Conservation (phyloP, 495 filamentous ascomycete genomes). For the Lophiotrema nucula region DNA sequence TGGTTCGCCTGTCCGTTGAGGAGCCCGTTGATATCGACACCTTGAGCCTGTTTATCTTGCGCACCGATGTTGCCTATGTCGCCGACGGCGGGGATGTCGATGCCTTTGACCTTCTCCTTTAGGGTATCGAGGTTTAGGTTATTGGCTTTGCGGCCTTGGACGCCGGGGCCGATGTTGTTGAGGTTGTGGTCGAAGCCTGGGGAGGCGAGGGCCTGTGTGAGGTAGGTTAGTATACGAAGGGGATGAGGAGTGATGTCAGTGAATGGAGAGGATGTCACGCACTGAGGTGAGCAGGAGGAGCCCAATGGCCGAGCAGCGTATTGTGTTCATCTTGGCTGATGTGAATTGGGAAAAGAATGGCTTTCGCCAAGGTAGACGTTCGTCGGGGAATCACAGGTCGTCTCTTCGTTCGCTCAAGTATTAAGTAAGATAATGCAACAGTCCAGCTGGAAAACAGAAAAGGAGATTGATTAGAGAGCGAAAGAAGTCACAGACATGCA, state of each 20-base stretch:
- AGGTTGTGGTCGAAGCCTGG: slow-evolving; percentile 3
- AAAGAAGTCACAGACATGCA: slow-evolving; percentile 30
- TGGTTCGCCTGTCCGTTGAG: too few relatives aligned
- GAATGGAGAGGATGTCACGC: not conserved
- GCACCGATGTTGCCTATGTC: not conserved
- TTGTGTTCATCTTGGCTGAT: slow-evolving; percentile 25
- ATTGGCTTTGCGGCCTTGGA: slow-evolving; percentile 16
- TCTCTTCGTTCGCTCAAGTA: not conserved
- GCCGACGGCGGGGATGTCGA: slow-evolving; percentile 6
- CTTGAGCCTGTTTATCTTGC: not conserved
- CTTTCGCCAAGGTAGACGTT: not conserved
- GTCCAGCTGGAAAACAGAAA: slow-evolving; percentile 27
- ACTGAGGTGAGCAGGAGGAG: slow-evolving; percentile 16
- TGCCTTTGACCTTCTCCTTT: slow-evolving; percentile 5
- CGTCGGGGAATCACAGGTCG: too few relatives aligned
- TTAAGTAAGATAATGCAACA: slow-evolving; percentile 20
- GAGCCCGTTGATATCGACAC: not conserved
- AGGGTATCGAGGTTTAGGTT: not conserved
- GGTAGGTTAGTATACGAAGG: slow-evolving; percentile 1
- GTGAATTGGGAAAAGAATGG: not conserved
- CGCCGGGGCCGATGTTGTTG: slow-evolving; percentile 15
- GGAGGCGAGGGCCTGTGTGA: slow-evolving; percentile 5
- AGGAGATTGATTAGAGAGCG: slow-evolving; percentile 5
- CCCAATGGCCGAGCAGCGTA: slow-evolving; percentile 12
- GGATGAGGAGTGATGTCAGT: not conserved